Evolutionary conservation across 176 grass and related monocot genomes (phyloP), one percentile per base, ranked within the genome.

Genomic region (Oryza meridionalis): DNA sequence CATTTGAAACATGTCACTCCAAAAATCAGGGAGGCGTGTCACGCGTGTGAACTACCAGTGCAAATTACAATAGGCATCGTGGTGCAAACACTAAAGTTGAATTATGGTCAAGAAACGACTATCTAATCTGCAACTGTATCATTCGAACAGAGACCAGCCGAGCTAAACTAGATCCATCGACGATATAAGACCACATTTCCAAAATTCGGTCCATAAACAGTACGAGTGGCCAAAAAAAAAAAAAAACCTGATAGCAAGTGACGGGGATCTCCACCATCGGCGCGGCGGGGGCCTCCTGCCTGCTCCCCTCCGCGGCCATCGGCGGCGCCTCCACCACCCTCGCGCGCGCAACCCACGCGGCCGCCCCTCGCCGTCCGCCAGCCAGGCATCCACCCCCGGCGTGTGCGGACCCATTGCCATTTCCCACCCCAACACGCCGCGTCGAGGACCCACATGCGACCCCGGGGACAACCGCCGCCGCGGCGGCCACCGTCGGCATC

Each of bases 241-340:
- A 31, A 31, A 31, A 31, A 46, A 99, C 96, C 96, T 99, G 89
- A 79, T 96, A 99, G 79, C 93, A 99, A 67, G 91, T 99, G 84
- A 96, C 91, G 19, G 93, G 93, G 89, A 99, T 96, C 86, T 99
- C 93, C 38, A 99, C 87, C 53, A 65, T 83, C n/a, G 81, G 40
- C 25, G 69, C 49, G 35, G 49, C 33, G 75, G 82, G 65, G 16
- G 71, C 58, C 32, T 87, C 67, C 85, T 79, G 85, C 33, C 81
- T 78, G 69, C 40, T n/a, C 1, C 38, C 63, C 84, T 90, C 88
- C 8, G 88, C 69, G 25, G 77, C 70, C 67, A 82, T 87, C 61
- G 69, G 79, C 80, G 75, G 77, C 19, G 79, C 67, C 53, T 67
- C 88, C 6, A 71, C 75, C 75, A 93, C 73, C 85, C 83, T 90